Conservation (phyloP, 1,139 yeast species). For the Candida sp. region DNA sequence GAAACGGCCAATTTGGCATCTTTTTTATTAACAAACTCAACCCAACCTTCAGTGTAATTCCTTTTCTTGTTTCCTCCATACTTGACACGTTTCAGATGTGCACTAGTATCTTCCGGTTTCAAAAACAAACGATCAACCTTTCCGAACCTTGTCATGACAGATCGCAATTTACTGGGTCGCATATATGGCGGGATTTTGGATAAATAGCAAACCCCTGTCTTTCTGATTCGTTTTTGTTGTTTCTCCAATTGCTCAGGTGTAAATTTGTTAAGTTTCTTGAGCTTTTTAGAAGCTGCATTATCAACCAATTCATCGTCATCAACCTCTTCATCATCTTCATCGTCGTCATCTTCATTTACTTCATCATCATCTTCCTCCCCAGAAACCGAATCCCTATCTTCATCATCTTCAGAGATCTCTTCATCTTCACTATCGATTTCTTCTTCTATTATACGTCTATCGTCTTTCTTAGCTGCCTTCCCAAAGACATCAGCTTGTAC, state of each 20-base stretch:
- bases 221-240: constrained; percentile 56
- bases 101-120: constrained; percentile 77
- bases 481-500: not conserved
- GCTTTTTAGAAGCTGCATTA: constrained; percentile 7
- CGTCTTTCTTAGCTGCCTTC: not conserved
- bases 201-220: constrained; percentile 87
- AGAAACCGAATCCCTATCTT: not conserved
- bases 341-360: constrained; percentile 18
- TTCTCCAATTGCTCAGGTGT: constrained; percentile 53
- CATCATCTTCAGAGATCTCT: not conserved
- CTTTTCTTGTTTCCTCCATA: constrained; percentile 94
- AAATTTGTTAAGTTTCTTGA: constrained; percentile 43
- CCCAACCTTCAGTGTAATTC: constrained; percentile 96
- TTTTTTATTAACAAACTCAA: constrained; percentile 77
- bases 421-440: not conserved
- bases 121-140: constrained; percentile 79
- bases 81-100: constrained; percentile 66
- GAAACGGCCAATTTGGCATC: constrained; percentile 88
- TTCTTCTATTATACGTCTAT: not conserved
- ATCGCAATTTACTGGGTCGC: constrained; percentile 91
- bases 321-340: constrained; percentile 27
- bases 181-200: constrained; percentile 94
- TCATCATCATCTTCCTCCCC: constrained; percentile 5
- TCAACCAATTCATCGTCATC: constrained; percentile 22
- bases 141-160: constrained; percentile 78